Conservation (phyloP, 148 eudicot species). For the Agrostemma githago region DNA sequence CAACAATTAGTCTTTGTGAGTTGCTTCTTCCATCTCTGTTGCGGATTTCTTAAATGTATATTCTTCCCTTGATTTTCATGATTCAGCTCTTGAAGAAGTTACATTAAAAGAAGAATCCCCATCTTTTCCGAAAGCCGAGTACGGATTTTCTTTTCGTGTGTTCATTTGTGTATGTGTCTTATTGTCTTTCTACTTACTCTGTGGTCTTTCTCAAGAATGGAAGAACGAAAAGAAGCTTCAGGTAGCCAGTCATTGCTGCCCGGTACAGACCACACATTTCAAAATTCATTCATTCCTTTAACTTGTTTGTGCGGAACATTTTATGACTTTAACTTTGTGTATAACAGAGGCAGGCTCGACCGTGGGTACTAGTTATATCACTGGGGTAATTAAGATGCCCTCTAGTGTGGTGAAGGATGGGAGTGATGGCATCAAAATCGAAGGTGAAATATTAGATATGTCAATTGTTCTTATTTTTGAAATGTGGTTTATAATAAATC, state of each 20-base stretch:
- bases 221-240: conserved; percentile 61
- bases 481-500: not conserved
- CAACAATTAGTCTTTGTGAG: not conserved
- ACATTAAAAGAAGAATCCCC: conserved; percentile 50
- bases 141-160: conserved; percentile 19
- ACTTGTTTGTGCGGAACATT: not conserved
- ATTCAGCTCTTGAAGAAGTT: conserved; percentile 46
- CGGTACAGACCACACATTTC: conserved; percentile 18
- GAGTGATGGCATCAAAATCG: conserved; percentile 52
- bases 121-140: conserved; percentile 57
- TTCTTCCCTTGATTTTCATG: conserved; percentile 25
- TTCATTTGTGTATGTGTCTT: conserved; percentile 9
- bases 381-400: conserved; percentile 38
- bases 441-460: conserved; percentile 44
- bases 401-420: conserved; percentile 42
- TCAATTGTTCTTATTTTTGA: not conserved
- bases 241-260: conserved; percentile 40
- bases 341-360: conserved; percentile 39
- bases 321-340: not conserved
- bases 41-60: not conserved
- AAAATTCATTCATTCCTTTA: not conserved
- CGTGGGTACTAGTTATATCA: conserved; percentile 34
- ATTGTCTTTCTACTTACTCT: conserved; percentile 15
- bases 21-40: not conserved
- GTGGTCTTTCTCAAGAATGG: conserved; percentile 48